Evolutionary conservation across 768 basidiomycete species (phyloP).

Genomic region (Royoungia palumana): DNA sequence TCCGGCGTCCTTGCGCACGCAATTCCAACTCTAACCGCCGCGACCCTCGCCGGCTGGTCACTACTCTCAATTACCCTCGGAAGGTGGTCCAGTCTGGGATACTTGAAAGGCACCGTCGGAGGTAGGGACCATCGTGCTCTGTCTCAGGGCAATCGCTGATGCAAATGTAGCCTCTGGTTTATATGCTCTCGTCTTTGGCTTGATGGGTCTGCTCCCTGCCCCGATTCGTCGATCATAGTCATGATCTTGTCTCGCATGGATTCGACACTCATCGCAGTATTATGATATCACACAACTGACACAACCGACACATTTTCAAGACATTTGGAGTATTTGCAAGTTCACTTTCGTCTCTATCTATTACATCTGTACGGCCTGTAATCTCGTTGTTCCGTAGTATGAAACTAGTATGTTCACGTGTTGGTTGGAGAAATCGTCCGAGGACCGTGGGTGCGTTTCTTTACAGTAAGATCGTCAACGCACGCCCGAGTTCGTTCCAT

Average conservation of each 20-base stretch:
- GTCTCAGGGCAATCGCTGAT: not conserved
- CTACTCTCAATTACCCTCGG: slow-evolving; percentile 59
- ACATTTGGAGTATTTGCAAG: slow-evolving; percentile 10
- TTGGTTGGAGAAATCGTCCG: too few relatives aligned
- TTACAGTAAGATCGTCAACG: too few relatives aligned
- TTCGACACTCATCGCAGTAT: not conserved
- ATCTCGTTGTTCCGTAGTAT: slow-evolving; percentile 1
- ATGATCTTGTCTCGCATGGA: slow-evolving; percentile 29
- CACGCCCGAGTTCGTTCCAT: too few relatives aligned
- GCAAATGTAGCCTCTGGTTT: slow-evolving; percentile 56
- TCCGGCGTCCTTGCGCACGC: slow-evolving; percentile 65
- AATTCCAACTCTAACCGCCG: slow-evolving; percentile 66
- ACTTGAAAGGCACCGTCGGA: slow-evolving; percentile 58
- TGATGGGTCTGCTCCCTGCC: slow-evolving; percentile 68
- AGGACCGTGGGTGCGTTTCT: too few relatives aligned
- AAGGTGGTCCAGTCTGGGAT: slow-evolving; percentile 66
- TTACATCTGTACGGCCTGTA: slow-evolving; percentile 9
- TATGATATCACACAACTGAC: not conserved
- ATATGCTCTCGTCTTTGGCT: slow-evolving; percentile 69
- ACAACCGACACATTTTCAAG: not conserved
- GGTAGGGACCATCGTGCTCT: slow-evolving; percentile 36
- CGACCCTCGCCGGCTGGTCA: slow-evolving; percentile 70
- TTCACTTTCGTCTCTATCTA: slow-evolving; percentile 14
- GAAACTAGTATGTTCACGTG: too few relatives aligned
- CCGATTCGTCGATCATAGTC: slow-evolving; percentile 48